phyloP scores from a whole-genome alignment of 345 rosid species.

The Clarkia xantiana region DNA sequence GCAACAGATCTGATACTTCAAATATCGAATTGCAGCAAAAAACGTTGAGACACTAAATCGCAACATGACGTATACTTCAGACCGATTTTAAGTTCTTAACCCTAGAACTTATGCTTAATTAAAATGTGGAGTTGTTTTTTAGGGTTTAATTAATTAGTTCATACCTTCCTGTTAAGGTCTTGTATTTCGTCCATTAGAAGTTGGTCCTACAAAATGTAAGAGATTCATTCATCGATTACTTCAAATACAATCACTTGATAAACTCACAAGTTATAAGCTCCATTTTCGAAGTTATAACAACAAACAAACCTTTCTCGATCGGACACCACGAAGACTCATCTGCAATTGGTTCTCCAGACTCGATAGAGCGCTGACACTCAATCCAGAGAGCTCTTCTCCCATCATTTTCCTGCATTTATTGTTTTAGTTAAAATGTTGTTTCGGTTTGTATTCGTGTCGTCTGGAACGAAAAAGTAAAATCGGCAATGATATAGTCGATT shows the following conservation, averaged over 20 bases:
- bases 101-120: too few relatives aligned
- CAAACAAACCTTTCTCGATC: slow-evolving; percentile 42
- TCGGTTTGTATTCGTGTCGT: too few relatives aligned
- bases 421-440: not conserved
- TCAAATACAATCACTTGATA: not conserved
- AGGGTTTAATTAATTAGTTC: slow-evolving; percentile 5
- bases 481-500: too few relatives aligned
- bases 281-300: not conserved
- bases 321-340: slow-evolving; percentile 45
- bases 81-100: not conserved
- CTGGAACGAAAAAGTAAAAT: too few relatives aligned
- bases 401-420: slow-evolving; percentile 51
- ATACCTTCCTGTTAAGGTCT: slow-evolving; percentile 44
- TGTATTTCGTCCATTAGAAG: slow-evolving; percentile 48
- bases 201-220: slow-evolving; percentile 32
- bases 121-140: too few relatives aligned
- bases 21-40: too few relatives aligned
- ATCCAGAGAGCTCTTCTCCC: slow-evolving; percentile 67
- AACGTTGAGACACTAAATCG: too few relatives aligned
- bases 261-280: not conserved
- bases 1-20: too few relatives aligned
- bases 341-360: slow-evolving; percentile 48
- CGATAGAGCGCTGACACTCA: slow-evolving; percentile 35
- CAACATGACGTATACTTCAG: too few relatives aligned
- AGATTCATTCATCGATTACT: not conserved